Evolutionary conservation across 495 filamentous ascomycete genomes (phyloP).

Genomic region (Xylaria palmicola): DNA sequence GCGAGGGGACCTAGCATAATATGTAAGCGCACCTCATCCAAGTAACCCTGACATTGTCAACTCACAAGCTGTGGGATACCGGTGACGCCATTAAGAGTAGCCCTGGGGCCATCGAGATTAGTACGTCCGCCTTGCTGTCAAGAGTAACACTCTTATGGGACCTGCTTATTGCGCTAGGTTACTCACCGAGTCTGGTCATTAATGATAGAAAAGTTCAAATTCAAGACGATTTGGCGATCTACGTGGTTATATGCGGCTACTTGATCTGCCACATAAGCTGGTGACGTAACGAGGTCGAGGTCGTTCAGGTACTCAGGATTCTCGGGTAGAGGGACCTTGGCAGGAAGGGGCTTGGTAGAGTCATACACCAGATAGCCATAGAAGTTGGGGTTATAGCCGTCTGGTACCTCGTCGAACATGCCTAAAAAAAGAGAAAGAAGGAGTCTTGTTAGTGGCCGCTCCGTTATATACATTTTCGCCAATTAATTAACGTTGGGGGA

Average conservation of each 20-base stretch:
- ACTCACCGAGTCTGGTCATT: slow-evolving; percentile 59
- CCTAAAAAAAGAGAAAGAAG: slow-evolving; percentile 35
- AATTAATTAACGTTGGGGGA: no score
- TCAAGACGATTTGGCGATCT: slow-evolving; percentile 53
- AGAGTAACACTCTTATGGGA: not conserved
- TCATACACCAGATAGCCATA: slow-evolving; percentile 67
- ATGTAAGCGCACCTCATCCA: not conserved
- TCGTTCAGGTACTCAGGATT: slow-evolving; percentile 56
- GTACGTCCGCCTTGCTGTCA: not conserved
- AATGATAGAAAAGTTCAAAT: slow-evolving; percentile 67
- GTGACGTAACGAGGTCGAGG: slow-evolving; percentile 52
- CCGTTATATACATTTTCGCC: slow-evolving; percentile 18
- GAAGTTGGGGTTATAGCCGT: slow-evolving; percentile 56
- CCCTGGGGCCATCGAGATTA: not conserved
- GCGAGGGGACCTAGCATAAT: slow-evolving; percentile 59
- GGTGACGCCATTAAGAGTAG: slow-evolving; percentile 5
- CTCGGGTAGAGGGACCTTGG: slow-evolving; percentile 36
- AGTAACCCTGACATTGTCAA: not conserved
- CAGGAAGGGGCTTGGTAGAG: slow-evolving; percentile 49
- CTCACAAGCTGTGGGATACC: slow-evolving; percentile 6
- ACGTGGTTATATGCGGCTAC: slow-evolving; percentile 42
- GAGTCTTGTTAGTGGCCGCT: not conserved
- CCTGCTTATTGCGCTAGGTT: not conserved
- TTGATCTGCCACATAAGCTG: slow-evolving; percentile 42
- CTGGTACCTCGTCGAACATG: slow-evolving; percentile 55